A percentile compares a stretch with the other conserved stretches of the same genome.
phyloP scores from a whole-genome alignment of 345 rosid species.

The Mallotus nudiflorus region DNA sequence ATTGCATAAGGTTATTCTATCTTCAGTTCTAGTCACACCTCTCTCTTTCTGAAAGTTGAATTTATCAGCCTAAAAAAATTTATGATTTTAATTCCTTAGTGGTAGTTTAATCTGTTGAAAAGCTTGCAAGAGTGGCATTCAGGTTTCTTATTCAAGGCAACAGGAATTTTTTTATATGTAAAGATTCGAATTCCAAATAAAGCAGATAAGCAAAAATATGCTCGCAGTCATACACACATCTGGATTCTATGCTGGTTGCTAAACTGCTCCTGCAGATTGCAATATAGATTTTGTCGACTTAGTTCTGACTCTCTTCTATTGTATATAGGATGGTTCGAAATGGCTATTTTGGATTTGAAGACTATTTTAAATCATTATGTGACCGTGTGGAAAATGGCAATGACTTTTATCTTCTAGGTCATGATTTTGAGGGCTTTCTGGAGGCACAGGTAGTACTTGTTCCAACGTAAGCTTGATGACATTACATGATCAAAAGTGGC shows the following conservation, averaged over 20 bases:
- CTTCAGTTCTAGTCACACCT: not conserved
- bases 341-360: constrained; percentile 42
- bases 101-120: not conserved
- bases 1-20: too few relatives aligned
- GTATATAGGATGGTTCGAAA: constrained; percentile 41
- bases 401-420: constrained; percentile 43
- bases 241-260: not conserved
- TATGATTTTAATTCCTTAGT: not conserved
- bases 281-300: not conserved
- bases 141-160: not conserved
- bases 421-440: constrained; percentile 41
- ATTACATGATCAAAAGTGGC: not conserved
- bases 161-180: not conserved
- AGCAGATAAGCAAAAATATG: too few relatives aligned
- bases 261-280: not conserved
- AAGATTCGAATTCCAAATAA: not conserved
- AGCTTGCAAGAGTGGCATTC: not conserved
- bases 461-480: not conserved
- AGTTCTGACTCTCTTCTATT: too few relatives aligned
- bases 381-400: constrained; percentile 38
- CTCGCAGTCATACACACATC: not conserved
- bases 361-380: constrained; percentile 41
- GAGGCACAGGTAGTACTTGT: constrained; percentile 39
- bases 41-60: not conserved
- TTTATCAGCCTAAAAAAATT: not conserved